Percentiles rank a stretch among this genome's conserved stretches.
Evolutionary conservation across 495 filamentous ascomycete species (phyloP).

Genomic region (Penicillium atrosanguineum): DNA sequence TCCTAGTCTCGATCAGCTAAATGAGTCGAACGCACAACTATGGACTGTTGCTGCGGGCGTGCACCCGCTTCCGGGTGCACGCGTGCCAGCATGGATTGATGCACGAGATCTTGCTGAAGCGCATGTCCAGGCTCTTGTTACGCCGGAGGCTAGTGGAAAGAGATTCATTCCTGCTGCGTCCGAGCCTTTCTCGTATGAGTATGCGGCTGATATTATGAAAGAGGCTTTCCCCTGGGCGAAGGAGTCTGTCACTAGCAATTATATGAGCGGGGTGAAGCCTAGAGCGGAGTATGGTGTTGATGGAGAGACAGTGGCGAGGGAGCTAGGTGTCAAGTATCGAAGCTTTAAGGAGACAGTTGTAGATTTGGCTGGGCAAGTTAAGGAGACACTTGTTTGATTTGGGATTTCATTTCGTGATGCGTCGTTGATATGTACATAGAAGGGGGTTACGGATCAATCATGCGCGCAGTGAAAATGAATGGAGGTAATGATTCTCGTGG

Average conservation of each 20-base stretch:
- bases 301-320: constrained; percentile 37
- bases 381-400: neutral
- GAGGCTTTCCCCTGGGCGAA: constrained; percentile 28
- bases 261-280: constrained; percentile 26
- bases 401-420: neutral
- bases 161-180: constrained; percentile 31
- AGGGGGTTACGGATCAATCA: too few species aligned
- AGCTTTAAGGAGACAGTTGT: constrained; percentile 39
- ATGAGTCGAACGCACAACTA: constrained; percentile 37
- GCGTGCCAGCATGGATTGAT: constrained; percentile 44
- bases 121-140: constrained; percentile 39
- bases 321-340: constrained; percentile 38
- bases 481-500: too few species aligned
- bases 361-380: neutral
- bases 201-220: constrained; percentile 35
- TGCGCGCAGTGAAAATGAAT: too few species aligned
- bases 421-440: neutral
- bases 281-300: constrained; percentile 33
- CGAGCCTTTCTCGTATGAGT: constrained; percentile 40
- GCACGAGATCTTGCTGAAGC: constrained; percentile 42
- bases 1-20: constrained; percentile 23
- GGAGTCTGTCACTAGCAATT: constrained; percentile 25
- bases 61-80: constrained; percentile 26
- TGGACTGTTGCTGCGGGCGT: constrained; percentile 31
- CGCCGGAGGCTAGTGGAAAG: constrained; percentile 32